Conservation (phyloP, 371 early-diverging fungal species). For the Synchytrium microbalum region DNA sequence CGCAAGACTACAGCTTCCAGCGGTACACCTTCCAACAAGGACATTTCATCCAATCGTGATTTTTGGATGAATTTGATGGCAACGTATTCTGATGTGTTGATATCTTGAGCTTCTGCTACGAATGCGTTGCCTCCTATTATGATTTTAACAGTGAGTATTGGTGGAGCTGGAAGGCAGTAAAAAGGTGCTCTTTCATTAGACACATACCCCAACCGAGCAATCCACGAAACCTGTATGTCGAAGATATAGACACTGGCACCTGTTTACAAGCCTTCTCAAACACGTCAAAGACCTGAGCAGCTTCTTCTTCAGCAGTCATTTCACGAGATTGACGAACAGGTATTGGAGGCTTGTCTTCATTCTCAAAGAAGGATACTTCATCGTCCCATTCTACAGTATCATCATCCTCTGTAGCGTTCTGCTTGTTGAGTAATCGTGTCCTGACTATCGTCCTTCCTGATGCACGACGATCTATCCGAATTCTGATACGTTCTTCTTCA, state of each 20-base stretch:
- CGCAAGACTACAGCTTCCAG: conserved; percentile 18
- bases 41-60: conserved; percentile 3
- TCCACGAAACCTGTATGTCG: no score
- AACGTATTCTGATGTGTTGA: conserved; percentile 10
- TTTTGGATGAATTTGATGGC: conserved; percentile 17
- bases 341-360: no score
- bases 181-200: no score
- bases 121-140: conserved; percentile 27
- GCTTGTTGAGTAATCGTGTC: neutral
- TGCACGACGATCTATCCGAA: neutral
- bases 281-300: no score
- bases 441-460: neutral
- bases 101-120: conserved; percentile 15
- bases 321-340: no score
- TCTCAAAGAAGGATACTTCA: neutral
- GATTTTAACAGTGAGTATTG: no score
- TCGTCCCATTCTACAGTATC: neutral
- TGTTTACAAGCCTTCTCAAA: no score
- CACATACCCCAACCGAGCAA: no score
- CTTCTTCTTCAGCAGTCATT: no score
- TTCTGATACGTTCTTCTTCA: neutral
- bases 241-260: no score
- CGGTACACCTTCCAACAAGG: conserved; percentile 13
- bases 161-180: no score
- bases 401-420: neutral